Evolutionary conservation across 2,329 filamentous ascomycete genomes (phyloP).

Genomic region (Domatiomyces globalis): DNA sequence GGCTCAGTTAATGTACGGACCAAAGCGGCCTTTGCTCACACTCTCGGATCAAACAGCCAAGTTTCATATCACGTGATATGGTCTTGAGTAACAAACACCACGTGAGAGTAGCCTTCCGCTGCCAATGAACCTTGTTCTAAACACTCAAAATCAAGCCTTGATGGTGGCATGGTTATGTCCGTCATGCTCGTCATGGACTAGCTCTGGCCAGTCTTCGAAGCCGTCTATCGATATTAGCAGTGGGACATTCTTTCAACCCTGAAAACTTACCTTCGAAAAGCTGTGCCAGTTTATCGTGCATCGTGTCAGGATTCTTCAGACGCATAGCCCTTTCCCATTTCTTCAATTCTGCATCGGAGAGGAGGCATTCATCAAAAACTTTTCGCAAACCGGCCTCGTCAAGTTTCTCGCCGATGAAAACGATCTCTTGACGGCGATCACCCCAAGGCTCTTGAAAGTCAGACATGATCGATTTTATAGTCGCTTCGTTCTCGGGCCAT

Average conservation of each 20-base stretch:
- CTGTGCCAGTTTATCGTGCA: conserved; percentile 33
- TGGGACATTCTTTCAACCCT: neutral
- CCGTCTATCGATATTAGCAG: conserved; percentile 28
- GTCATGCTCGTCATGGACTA: conserved; percentile 5
- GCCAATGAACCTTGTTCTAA: no score
- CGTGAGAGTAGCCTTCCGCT: no score
- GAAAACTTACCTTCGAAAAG: conserved; percentile 34
- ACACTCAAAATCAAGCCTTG: neutral
- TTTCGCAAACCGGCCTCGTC: conserved; percentile 38
- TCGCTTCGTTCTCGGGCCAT: conserved; percentile 37
- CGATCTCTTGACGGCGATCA: conserved; percentile 56
- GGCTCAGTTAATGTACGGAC: neutral
- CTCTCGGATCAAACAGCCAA: no score
- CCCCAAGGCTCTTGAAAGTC: conserved; percentile 46
- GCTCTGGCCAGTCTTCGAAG: conserved; percentile 41
- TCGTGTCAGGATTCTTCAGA: conserved; percentile 26
- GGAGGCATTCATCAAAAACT: conserved; percentile 45
- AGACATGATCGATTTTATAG: conserved; percentile 33
- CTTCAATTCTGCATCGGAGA: conserved; percentile 46
- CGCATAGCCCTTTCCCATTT: conserved; percentile 42
- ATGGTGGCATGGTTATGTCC: neutral
- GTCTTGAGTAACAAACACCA: no score
- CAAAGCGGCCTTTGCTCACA: no score
- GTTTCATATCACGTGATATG: no score
- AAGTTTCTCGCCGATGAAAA: conserved; percentile 57